Evolutionary conservation across 805 yeast species (phyloP).

Genomic region (Citeromyces nyonsensis): DNA sequence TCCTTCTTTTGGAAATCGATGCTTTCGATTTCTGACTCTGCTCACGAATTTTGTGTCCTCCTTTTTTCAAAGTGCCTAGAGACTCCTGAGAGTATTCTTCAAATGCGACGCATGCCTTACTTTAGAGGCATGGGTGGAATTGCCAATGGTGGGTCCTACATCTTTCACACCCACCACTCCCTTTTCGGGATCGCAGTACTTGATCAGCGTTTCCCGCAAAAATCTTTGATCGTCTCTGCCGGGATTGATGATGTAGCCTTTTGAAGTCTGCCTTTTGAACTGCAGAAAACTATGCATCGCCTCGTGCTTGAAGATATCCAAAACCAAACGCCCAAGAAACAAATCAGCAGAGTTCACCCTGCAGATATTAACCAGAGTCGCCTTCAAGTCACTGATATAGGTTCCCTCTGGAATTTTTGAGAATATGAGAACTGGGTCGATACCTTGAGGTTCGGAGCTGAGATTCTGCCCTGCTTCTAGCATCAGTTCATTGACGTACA

Average conservation of each 20-base stretch:
- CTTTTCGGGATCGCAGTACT: conserved; percentile 3
- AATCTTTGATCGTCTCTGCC: conserved; percentile 4
- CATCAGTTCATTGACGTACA: conserved; percentile 62
- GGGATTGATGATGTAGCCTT: no score
- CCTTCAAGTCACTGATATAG: conserved; percentile 49
- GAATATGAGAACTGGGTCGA: conserved; percentile 58
- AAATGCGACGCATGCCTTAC: no score
- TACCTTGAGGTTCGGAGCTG: conserved; percentile 4
- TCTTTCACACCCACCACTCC: conserved; percentile 14
- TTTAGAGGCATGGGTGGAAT: no score
- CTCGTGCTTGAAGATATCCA: conserved; percentile 5
- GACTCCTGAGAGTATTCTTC: no score
- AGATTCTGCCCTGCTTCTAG: conserved; percentile 40
- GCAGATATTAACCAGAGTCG: conserved; percentile 44
- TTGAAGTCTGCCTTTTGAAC: no score
- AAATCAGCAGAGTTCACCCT: conserved; percentile 43
- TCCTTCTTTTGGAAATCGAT: no score
- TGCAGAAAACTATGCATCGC: no score
- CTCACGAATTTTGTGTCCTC: no score
- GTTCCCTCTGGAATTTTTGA: conserved; percentile 45
- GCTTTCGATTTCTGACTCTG: no score
- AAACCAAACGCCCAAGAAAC: conserved; percentile 37
- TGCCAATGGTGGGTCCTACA: conserved; percentile 6
- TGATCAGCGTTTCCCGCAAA: conserved; percentile 8
- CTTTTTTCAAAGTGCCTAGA: no score